phyloP scores from a whole-genome alignment of 1,284 basidiomycete species.

The Microbotryum intermedium region DNA sequence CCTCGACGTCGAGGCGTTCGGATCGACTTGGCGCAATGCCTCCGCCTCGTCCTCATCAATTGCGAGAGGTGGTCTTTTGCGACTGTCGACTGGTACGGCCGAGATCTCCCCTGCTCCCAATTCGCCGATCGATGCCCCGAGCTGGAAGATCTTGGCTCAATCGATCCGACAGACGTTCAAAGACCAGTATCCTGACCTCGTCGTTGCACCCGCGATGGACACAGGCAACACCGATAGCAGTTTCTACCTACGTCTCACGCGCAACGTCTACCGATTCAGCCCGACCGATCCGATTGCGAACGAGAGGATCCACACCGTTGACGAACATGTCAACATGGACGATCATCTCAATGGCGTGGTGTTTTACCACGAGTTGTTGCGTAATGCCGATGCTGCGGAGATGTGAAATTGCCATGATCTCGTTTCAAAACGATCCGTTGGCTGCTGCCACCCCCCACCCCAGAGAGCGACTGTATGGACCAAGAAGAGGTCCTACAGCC shows the following conservation, averaged over 20 bases:
- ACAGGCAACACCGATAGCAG: conserved; percentile 46
- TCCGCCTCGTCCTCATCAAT: too few relatives aligned
- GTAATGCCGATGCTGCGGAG: not conserved
- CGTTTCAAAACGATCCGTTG: too few relatives aligned
- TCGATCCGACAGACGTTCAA: conserved; percentile 44
- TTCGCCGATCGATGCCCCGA: conserved; percentile 43
- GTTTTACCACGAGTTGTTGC: not conserved
- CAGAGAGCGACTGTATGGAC: too few relatives aligned
- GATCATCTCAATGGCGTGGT: conserved; percentile 4
- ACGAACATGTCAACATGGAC: conserved; percentile 42
- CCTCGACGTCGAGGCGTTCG: conserved; percentile 51
- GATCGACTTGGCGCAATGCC: conserved; percentile 10
- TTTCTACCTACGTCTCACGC: conserved; percentile 47
- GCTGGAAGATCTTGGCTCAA: conserved; percentile 47
- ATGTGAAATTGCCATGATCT: too few relatives aligned
- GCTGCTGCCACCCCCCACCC: too few relatives aligned
- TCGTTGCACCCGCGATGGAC: conserved; percentile 50
- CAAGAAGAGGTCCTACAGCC: too few relatives aligned
- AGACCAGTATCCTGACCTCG: conserved; percentile 36
- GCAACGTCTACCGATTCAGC: conserved; percentile 47
- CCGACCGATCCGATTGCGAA: conserved; percentile 39
- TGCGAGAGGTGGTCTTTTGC: too few relatives aligned
- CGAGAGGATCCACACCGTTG: conserved; percentile 55
- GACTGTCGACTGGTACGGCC: conserved; percentile 1
- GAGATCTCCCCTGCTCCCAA: conserved; percentile 50